Conservation (phyloP, 495 filamentous ascomycete species). For the Neurospora sp. region DNA sequence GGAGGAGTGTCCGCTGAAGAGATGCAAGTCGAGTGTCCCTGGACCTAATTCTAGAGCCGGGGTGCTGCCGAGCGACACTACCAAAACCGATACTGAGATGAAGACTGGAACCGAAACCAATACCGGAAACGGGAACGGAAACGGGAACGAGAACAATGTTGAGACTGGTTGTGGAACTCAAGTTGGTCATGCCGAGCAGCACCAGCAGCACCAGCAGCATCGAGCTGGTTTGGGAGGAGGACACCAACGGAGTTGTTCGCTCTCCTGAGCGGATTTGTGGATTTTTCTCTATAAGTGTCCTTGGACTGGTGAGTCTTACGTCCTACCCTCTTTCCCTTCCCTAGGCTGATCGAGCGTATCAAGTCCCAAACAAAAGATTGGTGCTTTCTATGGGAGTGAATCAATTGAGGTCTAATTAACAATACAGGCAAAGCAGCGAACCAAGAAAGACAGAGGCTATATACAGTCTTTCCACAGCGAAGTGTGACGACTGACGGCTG, state of each 20-base stretch:
- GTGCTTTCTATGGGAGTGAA: neutral
- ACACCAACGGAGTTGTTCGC: neutral
- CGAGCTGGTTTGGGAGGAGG: too few species aligned
- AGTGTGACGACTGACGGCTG: neutral
- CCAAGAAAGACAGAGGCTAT: neutral
- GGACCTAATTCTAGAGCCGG: neutral
- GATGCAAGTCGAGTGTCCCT: neutral
- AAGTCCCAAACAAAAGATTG: neutral
- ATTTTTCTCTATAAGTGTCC: neutral
- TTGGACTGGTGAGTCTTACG: neutral
- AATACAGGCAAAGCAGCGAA: neutral
- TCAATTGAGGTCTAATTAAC: neutral
- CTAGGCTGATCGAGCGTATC: neutral
- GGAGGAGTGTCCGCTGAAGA: constrained; percentile 9
- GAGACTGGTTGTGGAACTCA: too few species aligned
- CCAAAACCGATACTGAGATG: neutral
- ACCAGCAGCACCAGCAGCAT: too few species aligned
- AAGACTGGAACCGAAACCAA: neutral
- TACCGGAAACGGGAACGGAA: neutral
- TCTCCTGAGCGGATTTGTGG: neutral
- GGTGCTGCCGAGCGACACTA: neutral
- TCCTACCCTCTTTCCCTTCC: neutral
- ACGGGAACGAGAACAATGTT: too few species aligned
- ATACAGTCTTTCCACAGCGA: neutral
- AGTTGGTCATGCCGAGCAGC: too few species aligned